Percentiles rank a stretch among this genome's conserved stretches.
Conservation (phyloP, 306 rosid species). For the Carpinus fangiana region DNA sequence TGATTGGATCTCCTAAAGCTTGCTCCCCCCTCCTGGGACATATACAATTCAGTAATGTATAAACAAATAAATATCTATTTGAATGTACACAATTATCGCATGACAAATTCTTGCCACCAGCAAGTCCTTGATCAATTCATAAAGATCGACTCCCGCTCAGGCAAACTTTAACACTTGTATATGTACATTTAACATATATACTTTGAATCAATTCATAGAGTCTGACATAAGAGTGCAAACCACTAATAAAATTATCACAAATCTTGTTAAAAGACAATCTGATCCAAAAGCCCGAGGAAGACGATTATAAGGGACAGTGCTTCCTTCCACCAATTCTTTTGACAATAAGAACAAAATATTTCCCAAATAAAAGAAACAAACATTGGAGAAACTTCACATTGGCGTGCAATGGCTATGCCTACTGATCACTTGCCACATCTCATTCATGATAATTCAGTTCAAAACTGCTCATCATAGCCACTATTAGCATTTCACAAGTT, state of each 20-base stretch:
- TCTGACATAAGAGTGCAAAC: too few relatives aligned
- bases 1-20: too few relatives aligned
- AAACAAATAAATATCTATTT: not conserved
- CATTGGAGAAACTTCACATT: not conserved
- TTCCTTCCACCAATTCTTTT: not conserved
- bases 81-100: not conserved
- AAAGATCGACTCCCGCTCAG: not conserved
- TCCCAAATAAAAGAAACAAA: not conserved
- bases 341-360: not conserved
- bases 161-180: too few relatives aligned
- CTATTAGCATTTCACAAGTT: not conserved
- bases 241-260: too few relatives aligned
- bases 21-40: not conserved
- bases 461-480: not conserved
- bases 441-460: not conserved
- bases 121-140: not conserved
- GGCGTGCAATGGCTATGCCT: not conserved
- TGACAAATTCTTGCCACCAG: not conserved
- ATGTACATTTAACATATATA: too few relatives aligned
- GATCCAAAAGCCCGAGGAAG: too few relatives aligned
- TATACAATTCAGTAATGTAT: not conserved
- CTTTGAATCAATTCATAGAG: too few relatives aligned
- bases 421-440: not conserved
- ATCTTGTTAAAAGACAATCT: too few relatives aligned
- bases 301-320: too few relatives aligned